phyloP scores from a whole-genome alignment of 1,284 basidiomycete genomes.

The Trichosporon sp. region DNA sequence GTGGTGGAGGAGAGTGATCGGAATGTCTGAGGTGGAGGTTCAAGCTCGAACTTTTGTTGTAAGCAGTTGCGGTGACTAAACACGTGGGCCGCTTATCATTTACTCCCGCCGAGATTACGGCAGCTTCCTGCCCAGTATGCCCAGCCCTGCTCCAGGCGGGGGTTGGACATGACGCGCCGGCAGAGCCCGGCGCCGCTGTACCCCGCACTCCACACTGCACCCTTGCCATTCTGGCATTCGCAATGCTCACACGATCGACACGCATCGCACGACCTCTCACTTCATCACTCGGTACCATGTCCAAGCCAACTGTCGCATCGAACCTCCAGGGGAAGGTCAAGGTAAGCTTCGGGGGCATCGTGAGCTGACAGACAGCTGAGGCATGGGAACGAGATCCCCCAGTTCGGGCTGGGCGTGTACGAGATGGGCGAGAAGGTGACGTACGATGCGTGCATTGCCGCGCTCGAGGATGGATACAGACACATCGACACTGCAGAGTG shows the following conservation, averaged over 20 bases:
- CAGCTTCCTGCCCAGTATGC: neutral
- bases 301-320: neutral
- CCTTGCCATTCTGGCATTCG: neutral
- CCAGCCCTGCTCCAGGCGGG: neutral
- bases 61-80: neutral
- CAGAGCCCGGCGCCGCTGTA: neutral
- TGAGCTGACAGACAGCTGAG: constrained; percentile 57
- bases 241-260: constrained; percentile 9
- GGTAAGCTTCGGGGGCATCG: constrained; percentile 21
- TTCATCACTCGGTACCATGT: neutral
- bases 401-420: constrained; percentile 69
- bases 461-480: constrained; percentile 69
- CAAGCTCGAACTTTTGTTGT: neutral
- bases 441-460: constrained; percentile 64
- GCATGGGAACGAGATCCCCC: constrained; percentile 67
- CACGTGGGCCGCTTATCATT: neutral
- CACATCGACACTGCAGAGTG: constrained; percentile 62
- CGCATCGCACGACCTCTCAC: neutral
- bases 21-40: neutral
- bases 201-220: neutral
- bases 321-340: constrained; percentile 31
- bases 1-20: neutral
- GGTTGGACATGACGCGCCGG: neutral
- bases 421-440: constrained; percentile 66
- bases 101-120: neutral